A percentile compares a stretch with the other conserved stretches of the same genome.
These are phyloP conservation scores for Ceratocystiopsis sp. DNA, from an alignment of 2,329 filamentous ascomycete species.

Conservation along the genomic window DNA sequence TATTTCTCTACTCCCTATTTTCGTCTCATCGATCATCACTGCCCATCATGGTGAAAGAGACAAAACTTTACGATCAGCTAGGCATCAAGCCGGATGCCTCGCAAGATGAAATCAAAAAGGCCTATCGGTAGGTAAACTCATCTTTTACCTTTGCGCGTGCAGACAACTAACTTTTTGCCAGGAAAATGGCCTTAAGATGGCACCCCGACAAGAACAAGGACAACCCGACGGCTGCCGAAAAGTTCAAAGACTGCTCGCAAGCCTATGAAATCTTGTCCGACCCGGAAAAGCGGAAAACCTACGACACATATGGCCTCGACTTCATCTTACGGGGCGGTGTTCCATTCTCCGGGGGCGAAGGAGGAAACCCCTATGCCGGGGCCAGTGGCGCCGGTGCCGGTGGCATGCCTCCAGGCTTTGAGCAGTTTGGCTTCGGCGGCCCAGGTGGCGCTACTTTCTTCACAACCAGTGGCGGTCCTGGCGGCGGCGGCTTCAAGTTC, in stretches of 20 bases:
- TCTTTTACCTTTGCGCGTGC: background rate
- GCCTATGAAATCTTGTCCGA: conserved; percentile 97
- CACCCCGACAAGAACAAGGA: conserved; percentile 98
- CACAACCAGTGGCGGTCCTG: conserved; percentile 29
- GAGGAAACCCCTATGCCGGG: background rate
- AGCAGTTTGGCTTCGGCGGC: conserved; percentile 13
- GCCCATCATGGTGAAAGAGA: conserved; percentile 18
- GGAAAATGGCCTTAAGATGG: conserved; percentile 76
- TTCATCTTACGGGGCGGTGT: conserved; percentile 71
- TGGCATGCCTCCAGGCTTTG: conserved; percentile 28
- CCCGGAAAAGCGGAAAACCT: conserved; percentile 88
- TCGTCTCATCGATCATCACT: conserved; percentile 2
- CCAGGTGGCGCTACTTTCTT: conserved; percentile 44
- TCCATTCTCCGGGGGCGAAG: conserved; percentile 44
- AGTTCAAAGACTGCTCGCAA: conserved; percentile 96
- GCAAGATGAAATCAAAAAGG: conserved; percentile 96
- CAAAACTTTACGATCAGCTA: conserved; percentile 67
- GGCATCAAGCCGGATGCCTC: conserved; percentile 60
- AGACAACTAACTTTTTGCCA: conserved; percentile 16
- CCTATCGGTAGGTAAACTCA: conserved; percentile 51
- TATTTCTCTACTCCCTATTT: background rate
- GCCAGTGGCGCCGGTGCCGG: conserved; percentile 23
- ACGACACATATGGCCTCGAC: conserved; percentile 88
- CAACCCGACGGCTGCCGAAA: conserved; percentile 68
- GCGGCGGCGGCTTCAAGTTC: conserved; percentile 55